Conservation (phyloP, 2,329 filamentous ascomycete genomes). For the Xylaria sp. region DNA sequence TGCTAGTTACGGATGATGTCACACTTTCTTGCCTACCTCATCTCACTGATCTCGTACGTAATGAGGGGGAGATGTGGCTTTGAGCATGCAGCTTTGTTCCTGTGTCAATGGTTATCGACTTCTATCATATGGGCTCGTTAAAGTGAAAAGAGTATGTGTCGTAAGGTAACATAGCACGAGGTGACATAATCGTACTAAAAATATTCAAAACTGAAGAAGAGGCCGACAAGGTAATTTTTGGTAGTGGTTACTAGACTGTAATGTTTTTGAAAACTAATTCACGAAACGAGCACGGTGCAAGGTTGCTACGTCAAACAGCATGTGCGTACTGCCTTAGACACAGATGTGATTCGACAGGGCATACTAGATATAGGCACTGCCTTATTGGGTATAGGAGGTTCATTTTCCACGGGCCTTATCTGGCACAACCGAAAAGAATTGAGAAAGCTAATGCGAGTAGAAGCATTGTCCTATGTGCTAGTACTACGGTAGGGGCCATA, state of each 20-base stretch:
- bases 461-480: neutral
- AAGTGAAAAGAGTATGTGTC: neutral
- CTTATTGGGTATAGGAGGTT: neutral
- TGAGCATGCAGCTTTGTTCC: neutral
- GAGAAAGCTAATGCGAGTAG: neutral
- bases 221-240: neutral
- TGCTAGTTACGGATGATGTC: neutral
- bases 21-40: neutral
- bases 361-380: neutral
- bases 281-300: neutral
- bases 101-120: neutral
- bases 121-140: neutral
- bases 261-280: neutral
- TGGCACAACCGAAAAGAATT: neutral
- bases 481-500: too few species aligned
- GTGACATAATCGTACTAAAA: neutral
- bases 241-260: neutral
- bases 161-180: too few species aligned
- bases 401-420: neutral
- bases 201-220: neutral
- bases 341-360: neutral
- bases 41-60: neutral
- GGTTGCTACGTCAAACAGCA: neutral
- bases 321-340: neutral
- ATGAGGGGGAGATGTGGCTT: neutral